A percentile compares a stretch with the other conserved stretches of the same genome.
These are phyloP conservation scores for Aureobasidium pullulans DNA, from an alignment of 2,329 filamentous ascomycete species.

Conservation along the genomic window DNA sequence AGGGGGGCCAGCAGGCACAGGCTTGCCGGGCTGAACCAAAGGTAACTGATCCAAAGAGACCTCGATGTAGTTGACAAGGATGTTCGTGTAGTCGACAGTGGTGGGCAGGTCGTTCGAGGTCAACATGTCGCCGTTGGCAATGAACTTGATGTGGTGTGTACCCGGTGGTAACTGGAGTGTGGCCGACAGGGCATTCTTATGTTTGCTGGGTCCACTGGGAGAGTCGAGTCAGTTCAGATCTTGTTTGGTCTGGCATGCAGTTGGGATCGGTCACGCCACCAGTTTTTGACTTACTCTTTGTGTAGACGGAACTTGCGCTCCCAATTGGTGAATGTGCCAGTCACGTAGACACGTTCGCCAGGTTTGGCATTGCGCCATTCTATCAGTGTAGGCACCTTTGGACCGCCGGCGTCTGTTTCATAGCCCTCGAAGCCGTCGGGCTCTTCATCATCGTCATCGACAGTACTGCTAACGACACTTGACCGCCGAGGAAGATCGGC, in stretches of 20 bases:
- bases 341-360: constrained; percentile 90
- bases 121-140: constrained; percentile 84
- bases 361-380: constrained; percentile 65
- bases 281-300: constrained; percentile 61
- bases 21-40: constrained; percentile 18
- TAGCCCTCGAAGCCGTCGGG: constrained; percentile 57
- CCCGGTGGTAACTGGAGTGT: constrained; percentile 80
- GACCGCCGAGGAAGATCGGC: constrained; percentile 45
- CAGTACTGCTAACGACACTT: constrained; percentile 49
- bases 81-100: constrained; percentile 95
- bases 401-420: constrained; percentile 50
- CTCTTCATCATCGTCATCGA: constrained; percentile 72
- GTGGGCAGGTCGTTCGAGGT: constrained; percentile 53
- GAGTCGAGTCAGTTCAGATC: constrained; percentile 3
- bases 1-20: constrained; percentile 14
- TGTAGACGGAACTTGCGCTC: constrained; percentile 86
- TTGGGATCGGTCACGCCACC: constrained; percentile 3
- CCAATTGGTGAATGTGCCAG: constrained; percentile 96
- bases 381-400: constrained; percentile 74
- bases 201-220: constrained; percentile 26
- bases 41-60: constrained; percentile 68
- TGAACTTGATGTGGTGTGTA: constrained; percentile 93
- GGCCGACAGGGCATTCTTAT: constrained; percentile 59
- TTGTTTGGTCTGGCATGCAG: neutral
- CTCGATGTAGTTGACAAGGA: constrained; percentile 97